These are phyloP conservation scores for Pneumocystis sp. DNA, from an alignment of 1,139 yeast species.

Conservation along the genomic window DNA sequence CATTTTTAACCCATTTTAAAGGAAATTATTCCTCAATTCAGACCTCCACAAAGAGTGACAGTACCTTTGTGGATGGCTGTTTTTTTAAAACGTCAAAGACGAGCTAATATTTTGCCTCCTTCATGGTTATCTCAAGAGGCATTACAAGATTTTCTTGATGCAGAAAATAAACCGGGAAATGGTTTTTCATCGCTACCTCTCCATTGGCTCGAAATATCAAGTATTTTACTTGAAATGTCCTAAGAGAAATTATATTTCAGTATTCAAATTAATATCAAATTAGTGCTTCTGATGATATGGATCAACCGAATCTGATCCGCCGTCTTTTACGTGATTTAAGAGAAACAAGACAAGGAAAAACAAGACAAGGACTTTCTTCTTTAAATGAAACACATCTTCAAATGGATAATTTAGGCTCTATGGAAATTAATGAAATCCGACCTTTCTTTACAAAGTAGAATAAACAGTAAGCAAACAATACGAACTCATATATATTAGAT, in stretches of 20 bases:
- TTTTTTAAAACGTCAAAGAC: constrained; percentile 64
- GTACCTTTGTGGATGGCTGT: constrained; percentile 86
- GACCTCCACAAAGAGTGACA: constrained; percentile 54
- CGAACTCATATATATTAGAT: constrained; percentile 3
- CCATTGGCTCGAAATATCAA: constrained; percentile 76
- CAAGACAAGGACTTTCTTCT: constrained; percentile 60
- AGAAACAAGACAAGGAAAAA: constrained; percentile 68
- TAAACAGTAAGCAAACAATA: constrained; percentile 30
- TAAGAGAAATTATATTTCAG: background rate
- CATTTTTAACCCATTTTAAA: constrained; percentile 20
- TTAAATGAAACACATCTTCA: constrained; percentile 74
- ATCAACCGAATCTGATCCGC: constrained; percentile 47
- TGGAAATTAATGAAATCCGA: constrained; percentile 79
- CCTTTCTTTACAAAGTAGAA: constrained; percentile 51
- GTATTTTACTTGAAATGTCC: constrained; percentile 39
- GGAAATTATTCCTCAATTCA: constrained; percentile 37
- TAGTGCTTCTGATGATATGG: constrained; percentile 57
- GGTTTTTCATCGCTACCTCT: constrained; percentile 63
- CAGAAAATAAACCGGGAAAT: constrained; percentile 43
- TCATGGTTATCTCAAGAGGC: constrained; percentile 58
- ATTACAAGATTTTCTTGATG: constrained; percentile 47
- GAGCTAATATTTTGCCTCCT: constrained; percentile 78
- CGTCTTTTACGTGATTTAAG: constrained; percentile 67
- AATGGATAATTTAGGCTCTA: constrained; percentile 61
- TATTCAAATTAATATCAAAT: constrained; percentile 15